Evolutionary conservation across 108 stramenopile species (phyloP).

Genomic region (Nitzschia putrida): DNA sequence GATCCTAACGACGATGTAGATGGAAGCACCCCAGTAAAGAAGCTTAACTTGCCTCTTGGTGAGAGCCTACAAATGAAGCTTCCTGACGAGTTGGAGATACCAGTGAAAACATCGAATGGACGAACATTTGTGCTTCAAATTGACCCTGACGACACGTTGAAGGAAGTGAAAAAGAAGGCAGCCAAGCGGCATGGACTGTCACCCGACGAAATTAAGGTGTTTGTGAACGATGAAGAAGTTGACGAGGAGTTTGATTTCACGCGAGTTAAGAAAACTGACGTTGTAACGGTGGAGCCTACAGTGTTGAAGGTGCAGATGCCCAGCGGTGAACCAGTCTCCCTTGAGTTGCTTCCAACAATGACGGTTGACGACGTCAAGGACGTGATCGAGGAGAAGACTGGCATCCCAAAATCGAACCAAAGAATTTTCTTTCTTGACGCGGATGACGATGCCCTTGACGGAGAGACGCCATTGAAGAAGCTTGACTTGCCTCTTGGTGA

Average conservation of each 20-base stretch:
- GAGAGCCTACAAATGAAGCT: background rate
- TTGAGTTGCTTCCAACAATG: slow-evolving; percentile 19
- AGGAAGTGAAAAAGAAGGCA: slow-evolving; percentile 23
- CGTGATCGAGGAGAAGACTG: slow-evolving; percentile 30
- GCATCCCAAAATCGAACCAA: slow-evolving; percentile 19
- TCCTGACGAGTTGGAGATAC: slow-evolving; percentile 19
- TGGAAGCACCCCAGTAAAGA: background rate
- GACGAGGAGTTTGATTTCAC: slow-evolving; percentile 10
- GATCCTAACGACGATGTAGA: slow-evolving; percentile 11
- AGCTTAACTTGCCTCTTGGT: no score
- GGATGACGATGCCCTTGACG: slow-evolving; percentile 14
- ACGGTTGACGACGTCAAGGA: slow-evolving; percentile 32
- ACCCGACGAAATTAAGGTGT: slow-evolving; percentile 2
- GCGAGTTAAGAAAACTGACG: slow-evolving; percentile 4
- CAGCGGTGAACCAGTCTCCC: slow-evolving; percentile 2
- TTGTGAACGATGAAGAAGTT: slow-evolving; percentile 6
- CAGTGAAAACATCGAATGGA: slow-evolving; percentile 1
- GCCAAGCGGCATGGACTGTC: slow-evolving; percentile 14
- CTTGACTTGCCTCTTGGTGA: background rate
- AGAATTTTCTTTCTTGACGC: slow-evolving; percentile 22
- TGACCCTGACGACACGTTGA: slow-evolving; percentile 29
- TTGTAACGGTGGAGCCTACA: slow-evolving; percentile 10
- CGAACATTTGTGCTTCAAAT: slow-evolving; percentile 22
- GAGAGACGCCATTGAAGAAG: slow-evolving; percentile 1
- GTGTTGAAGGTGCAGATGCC: slow-evolving; percentile 9